phyloP scores from a whole-genome alignment of 805 yeast genomes.

The Scheffersomyces lignosus region DNA sequence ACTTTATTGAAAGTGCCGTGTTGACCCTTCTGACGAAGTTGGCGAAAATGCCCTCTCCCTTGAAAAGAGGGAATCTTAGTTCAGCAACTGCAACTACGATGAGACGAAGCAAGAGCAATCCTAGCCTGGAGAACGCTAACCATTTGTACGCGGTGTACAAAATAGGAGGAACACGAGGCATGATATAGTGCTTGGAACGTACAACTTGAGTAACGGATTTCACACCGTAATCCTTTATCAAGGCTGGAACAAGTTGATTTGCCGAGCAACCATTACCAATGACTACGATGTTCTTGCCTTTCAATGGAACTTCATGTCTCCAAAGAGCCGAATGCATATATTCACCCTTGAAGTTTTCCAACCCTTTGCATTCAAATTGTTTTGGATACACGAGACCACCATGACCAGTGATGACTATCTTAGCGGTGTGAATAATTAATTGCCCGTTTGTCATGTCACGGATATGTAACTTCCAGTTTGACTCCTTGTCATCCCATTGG shows the following conservation, averaged over 20 bases:
- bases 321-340: slow-evolving; percentile 44
- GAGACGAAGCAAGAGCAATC: slow-evolving; percentile 28
- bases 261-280: slow-evolving; percentile 47
- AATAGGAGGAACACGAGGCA: slow-evolving; percentile 36
- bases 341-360: slow-evolving; percentile 34
- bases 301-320: slow-evolving; percentile 32
- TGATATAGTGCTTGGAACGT: slow-evolving; percentile 37
- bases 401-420: slow-evolving; percentile 24
- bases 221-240: slow-evolving; percentile 27
- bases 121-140: slow-evolving; percentile 25
- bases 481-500: slow-evolving; percentile 22
- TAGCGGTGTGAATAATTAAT: slow-evolving; percentile 27
- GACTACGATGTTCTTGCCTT: slow-evolving; percentile 36
- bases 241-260: slow-evolving; percentile 38
- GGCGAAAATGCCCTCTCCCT: slow-evolving; percentile 27
- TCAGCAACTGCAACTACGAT: slow-evolving; percentile 32
- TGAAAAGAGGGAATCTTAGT: slow-evolving; percentile 34
- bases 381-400: slow-evolving; percentile 42
- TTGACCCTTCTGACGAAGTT: slow-evolving; percentile 27
- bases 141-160: slow-evolving; percentile 20
- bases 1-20: slow-evolving; percentile 15
- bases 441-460: slow-evolving; percentile 31
- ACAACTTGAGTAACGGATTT: slow-evolving; percentile 31
- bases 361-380: slow-evolving; percentile 28
- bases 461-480: slow-evolving; percentile 29